Evolutionary conservation across 305 asterid species (phyloP).

Genomic region (Fraxinus albicans): DNA sequence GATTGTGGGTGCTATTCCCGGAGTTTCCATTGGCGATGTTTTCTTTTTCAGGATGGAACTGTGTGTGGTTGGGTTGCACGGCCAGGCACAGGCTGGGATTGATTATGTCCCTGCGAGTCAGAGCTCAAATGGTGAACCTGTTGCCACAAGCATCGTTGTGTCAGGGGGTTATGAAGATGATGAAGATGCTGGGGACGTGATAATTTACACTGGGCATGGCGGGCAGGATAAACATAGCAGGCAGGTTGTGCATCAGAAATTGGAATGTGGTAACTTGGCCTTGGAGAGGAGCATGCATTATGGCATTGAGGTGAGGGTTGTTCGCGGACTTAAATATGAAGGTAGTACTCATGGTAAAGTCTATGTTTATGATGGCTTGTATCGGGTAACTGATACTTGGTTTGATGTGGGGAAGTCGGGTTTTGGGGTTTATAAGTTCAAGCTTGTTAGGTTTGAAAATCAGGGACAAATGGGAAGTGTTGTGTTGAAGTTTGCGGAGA

Average conservation of each 20-base stretch:
- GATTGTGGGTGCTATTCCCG: constrained; percentile 49
- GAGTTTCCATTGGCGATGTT: constrained; percentile 44
- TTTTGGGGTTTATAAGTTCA: constrained; percentile 48
- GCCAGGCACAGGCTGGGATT: constrained; percentile 54
- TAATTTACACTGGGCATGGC: constrained; percentile 14
- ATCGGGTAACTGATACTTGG: constrained; percentile 3
- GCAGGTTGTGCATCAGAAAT: constrained; percentile 48
- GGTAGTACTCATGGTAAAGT: constrained; percentile 32
- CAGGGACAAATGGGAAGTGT: constrained; percentile 50
- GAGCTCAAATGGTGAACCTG: constrained; percentile 52
- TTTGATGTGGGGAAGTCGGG: constrained; percentile 30
- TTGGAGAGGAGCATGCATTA: constrained; percentile 54
- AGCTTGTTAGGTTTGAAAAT: constrained; percentile 43
- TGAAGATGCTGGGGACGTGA: constrained; percentile 49
- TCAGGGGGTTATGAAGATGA: constrained; percentile 59
- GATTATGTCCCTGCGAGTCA: constrained; percentile 42
- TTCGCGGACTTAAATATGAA: constrained; percentile 28
- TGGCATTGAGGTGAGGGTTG: constrained; percentile 52
- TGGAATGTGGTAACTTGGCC: constrained; percentile 50
- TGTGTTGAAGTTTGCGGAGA: constrained; percentile 35
- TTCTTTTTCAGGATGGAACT: constrained; percentile 26
- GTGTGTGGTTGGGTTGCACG: constrained; percentile 50
- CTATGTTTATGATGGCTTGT: constrained; percentile 36
- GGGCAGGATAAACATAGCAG: neutral
- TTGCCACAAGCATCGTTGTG: constrained; percentile 50